These are phyloP conservation scores for Schizophyllum amplum DNA, from an alignment of 1,284 basidiomycete genomes.

Conservation along the genomic window DNA sequence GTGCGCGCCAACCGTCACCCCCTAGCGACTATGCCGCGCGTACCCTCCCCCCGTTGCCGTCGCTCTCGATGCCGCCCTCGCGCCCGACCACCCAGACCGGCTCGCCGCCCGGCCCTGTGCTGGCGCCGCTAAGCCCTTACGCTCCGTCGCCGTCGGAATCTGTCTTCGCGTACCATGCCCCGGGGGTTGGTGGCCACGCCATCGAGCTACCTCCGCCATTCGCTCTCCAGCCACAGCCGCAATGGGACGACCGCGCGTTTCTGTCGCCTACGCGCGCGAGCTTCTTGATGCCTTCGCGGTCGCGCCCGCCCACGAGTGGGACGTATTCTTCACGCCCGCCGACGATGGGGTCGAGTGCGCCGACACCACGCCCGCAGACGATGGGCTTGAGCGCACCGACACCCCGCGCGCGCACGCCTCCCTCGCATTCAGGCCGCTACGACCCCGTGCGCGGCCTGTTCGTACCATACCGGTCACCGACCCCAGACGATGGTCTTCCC, in stretches of 20 bases:
- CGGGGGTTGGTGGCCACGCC: conserved; percentile 4
- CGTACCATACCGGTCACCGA: conserved; percentile 12
- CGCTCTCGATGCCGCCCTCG: conserved; percentile 12
- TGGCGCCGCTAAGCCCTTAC: conserved; percentile 29
- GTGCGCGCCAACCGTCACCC: not conserved
- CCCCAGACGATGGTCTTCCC: not conserved
- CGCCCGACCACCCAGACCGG: conserved; percentile 11
- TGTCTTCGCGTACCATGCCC: not conserved
- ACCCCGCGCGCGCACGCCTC: conserved; percentile 12
- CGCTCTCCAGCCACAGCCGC: conserved; percentile 55
- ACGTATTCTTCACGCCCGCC: not conserved
- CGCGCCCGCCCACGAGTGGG: too few species aligned
- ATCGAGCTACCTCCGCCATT: conserved; percentile 47
- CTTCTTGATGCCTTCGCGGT: conserved; percentile 1
- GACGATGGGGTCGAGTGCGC: not conserved
- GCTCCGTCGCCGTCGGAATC: conserved; percentile 29
- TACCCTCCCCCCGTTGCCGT: conserved; percentile 4
- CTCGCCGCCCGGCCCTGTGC: conserved; percentile 19
- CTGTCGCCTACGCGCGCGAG: conserved; percentile 13
- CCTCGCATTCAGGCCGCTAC: conserved; percentile 32
- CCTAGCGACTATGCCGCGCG: not conserved
- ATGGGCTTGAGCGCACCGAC: conserved; percentile 4
- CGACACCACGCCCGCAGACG: not conserved
- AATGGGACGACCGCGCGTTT: conserved; percentile 41
- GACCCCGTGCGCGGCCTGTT: conserved; percentile 39